phyloP scores from a whole-genome alignment of 2,329 filamentous ascomycete genomes.

The Geosmithia flava region DNA sequence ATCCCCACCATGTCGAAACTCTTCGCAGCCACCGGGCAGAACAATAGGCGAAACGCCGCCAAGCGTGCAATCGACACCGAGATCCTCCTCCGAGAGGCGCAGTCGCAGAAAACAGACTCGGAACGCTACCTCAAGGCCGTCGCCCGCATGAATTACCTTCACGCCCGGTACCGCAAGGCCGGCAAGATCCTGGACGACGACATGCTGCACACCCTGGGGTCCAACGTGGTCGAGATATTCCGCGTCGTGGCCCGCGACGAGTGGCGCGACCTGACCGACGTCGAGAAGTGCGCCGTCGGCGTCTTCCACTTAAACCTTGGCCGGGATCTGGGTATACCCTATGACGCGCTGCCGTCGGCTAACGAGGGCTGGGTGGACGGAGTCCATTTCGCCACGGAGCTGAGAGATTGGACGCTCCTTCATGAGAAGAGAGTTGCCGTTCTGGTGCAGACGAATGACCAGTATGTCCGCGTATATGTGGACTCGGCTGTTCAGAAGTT shows the following conservation, averaged over 20 bases:
- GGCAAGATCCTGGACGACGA: conserved; percentile 50
- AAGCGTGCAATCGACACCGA: conserved; percentile 41
- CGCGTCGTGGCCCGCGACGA: conserved; percentile 41
- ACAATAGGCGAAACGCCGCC: conserved; percentile 25
- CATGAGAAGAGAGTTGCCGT: too few species aligned
- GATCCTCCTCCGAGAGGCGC: conserved; percentile 34
- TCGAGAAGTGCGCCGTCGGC: conserved; percentile 43
- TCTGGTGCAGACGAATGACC: too few species aligned
- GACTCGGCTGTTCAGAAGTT: too few species aligned
- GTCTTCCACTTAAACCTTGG: conserved; percentile 46
- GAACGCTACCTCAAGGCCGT: conserved; percentile 36
- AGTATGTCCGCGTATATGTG: too few species aligned
- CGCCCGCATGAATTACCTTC: conserved; percentile 52
- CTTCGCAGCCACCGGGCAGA: conserved; percentile 34
- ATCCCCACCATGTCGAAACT: conserved; percentile 40
- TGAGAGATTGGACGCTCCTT: too few species aligned
- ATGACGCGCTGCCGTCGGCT: conserved; percentile 27
- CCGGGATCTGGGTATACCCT: conserved; percentile 40
- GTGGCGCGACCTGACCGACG: conserved; percentile 39
- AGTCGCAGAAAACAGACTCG: conserved; percentile 26
- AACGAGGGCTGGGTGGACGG: too few species aligned
- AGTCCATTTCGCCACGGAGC: too few species aligned
- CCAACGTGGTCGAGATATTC: conserved; percentile 44
- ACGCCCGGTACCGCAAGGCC: conserved; percentile 40
- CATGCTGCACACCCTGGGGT: conserved; percentile 50